Evolutionary conservation across 441 rosid species (phyloP).

Genomic region (Croton laevigatus): DNA sequence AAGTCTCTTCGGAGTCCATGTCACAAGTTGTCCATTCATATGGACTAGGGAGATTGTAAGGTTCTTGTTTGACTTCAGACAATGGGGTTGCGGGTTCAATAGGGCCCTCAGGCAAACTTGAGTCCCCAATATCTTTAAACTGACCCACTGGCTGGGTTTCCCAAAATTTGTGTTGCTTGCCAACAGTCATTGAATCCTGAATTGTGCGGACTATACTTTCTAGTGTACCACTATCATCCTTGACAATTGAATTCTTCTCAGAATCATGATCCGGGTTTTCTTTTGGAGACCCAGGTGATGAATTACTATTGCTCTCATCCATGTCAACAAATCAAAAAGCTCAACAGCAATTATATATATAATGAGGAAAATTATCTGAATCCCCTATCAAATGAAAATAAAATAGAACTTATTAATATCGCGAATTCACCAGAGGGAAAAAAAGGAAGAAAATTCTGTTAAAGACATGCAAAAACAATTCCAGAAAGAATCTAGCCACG

Average conservation of each 20-base stretch:
- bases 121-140: conserved; percentile 60
- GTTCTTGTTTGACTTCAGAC: conserved; percentile 86
- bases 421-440: background rate
- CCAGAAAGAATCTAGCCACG: background rate
- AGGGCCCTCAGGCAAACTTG: conserved; percentile 60
- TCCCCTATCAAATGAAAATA: conserved; percentile 11
- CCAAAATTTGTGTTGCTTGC: conserved; percentile 80
- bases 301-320: conserved; percentile 53
- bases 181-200: conserved; percentile 53
- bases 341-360: background rate
- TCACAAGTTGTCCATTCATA: conserved; percentile 93
- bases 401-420: background rate
- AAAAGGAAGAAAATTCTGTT: background rate
- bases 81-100: conserved; percentile 62
- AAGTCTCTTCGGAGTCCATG: conserved; percentile 63
- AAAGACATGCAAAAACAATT: background rate
- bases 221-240: conserved; percentile 53
- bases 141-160: conserved; percentile 95
- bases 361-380: background rate
- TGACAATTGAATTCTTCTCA: conserved; percentile 26
- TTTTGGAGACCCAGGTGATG: conserved; percentile 49
- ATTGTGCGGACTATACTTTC: conserved; percentile 58
- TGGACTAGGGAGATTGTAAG: conserved; percentile 71
- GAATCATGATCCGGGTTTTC: conserved; percentile 50
- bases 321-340: conserved; percentile 31